Conservation (phyloP, 2,329 filamentous ascomycete genomes). For the Talaromyces rugulosus region DNA sequence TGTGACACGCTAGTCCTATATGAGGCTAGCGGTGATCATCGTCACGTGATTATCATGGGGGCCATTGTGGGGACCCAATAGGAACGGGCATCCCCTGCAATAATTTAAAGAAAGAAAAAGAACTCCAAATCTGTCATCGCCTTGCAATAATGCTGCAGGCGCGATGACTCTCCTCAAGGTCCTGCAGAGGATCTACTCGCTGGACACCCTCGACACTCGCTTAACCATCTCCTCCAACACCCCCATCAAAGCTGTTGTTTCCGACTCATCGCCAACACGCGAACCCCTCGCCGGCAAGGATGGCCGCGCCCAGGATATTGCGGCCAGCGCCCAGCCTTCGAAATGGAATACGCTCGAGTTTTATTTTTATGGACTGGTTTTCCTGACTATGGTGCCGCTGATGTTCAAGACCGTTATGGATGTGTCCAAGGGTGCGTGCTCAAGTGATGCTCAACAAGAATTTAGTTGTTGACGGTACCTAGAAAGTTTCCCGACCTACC, state of each 20-base stretch:
- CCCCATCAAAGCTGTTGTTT: constrained; percentile 57
- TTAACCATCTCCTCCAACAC: constrained; percentile 68
- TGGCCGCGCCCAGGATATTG: constrained; percentile 33
- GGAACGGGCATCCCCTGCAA: neutral
- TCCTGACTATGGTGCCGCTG: constrained; percentile 64
- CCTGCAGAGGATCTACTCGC: constrained; percentile 55
- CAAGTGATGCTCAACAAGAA: neutral
- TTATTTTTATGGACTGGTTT: constrained; percentile 69
- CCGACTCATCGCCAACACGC: constrained; percentile 38
- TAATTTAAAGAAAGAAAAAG: too few relatives aligned
- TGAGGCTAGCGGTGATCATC: neutral
- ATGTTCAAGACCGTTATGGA: constrained; percentile 91
- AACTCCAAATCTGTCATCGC: neutral
- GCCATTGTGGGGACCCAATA: neutral
- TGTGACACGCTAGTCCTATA: neutral
- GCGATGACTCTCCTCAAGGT: constrained; percentile 43
- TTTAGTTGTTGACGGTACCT: neutral
- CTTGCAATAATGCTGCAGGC: constrained; percentile 21
- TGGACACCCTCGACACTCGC: constrained; percentile 66
- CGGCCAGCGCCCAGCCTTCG: constrained; percentile 54
- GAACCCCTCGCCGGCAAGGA: constrained; percentile 23
- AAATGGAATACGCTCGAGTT: constrained; percentile 88
- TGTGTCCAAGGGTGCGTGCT: constrained; percentile 70
- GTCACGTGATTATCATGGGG: neutral
- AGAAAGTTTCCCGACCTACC: constrained; percentile 80